These are phyloP conservation scores for Cyclospora cayetanensis DNA, from an alignment of 169 alveolate genomes.

Conservation along the genomic window DNA sequence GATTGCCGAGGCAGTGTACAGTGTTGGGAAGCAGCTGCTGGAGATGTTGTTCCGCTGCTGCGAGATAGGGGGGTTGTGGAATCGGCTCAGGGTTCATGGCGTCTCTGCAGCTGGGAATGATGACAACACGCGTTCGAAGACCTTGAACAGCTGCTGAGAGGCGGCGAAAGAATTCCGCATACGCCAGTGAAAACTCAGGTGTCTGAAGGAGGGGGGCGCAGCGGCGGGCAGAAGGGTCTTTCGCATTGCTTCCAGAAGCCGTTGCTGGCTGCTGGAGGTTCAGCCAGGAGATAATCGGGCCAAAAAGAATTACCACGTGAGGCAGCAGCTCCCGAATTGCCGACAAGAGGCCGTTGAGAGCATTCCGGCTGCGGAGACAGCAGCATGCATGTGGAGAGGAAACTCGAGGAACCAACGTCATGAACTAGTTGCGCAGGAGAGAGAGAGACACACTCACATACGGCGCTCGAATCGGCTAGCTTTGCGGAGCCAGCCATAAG, in stretches of 20 bases:
- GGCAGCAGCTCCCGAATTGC: constrained; percentile 64
- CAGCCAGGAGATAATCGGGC: constrained; percentile 65
- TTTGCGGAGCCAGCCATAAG: no score
- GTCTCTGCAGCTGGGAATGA: constrained; percentile 67
- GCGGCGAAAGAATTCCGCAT: constrained; percentile 50
- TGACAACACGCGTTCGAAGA: constrained; percentile 22
- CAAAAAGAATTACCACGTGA: constrained; percentile 56
- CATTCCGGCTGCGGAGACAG: constrained; percentile 57
- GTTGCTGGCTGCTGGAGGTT: constrained; percentile 49
- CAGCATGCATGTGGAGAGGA: not conserved
- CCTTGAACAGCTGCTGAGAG: constrained; percentile 35
- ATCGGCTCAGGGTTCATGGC: constrained; percentile 68
- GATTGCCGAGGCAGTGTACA: constrained; percentile 46
- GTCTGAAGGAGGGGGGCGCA: constrained; percentile 36
- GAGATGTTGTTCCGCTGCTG: not conserved
- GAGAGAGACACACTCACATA: no score
- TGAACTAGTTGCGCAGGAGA: no score
- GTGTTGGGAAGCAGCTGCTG: not conserved
- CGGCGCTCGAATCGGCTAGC: no score
- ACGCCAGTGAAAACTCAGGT: constrained; percentile 33
- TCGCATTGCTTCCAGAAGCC: not conserved
- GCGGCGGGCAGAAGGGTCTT: not conserved
- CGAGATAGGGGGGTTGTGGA: constrained; percentile 66
- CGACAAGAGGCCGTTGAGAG: constrained; percentile 19
- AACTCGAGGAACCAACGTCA: not conserved